phyloP scores from a whole-genome alignment of 225 moss, liverwort and hornwort genomes.

The Sphagnum tenellum region DNA sequence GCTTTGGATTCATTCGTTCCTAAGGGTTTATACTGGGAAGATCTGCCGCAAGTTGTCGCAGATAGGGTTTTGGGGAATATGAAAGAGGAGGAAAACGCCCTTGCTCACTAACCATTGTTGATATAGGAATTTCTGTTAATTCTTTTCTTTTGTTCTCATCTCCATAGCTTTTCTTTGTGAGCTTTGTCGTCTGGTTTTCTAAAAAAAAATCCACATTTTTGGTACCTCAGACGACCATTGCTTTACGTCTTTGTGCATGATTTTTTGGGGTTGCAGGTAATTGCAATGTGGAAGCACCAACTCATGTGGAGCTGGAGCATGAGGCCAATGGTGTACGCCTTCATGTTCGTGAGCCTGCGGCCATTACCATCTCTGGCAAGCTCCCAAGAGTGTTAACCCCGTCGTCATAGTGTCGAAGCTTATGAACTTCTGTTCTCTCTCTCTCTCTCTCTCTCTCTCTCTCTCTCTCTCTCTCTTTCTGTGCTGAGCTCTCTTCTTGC shows the following conservation, averaged over 20 bases:
- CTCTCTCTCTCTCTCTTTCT: not conserved
- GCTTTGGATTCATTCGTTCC: not conserved
- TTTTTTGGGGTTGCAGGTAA: constrained; percentile 17
- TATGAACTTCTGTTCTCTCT: too few species aligned
- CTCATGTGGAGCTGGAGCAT: constrained; percentile 24
- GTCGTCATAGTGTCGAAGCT: too few species aligned
- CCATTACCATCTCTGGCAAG: constrained; percentile 20
- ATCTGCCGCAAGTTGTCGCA: too few species aligned
- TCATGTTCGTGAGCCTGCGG: constrained; percentile 25
- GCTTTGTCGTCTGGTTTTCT: too few species aligned
- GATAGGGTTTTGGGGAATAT: too few species aligned
- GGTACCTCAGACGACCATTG: too few species aligned
- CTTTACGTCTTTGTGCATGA: not conserved
- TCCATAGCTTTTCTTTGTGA: not conserved
- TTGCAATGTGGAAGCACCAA: constrained; percentile 27
- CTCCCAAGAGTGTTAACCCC: not conserved
- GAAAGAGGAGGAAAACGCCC: too few species aligned
- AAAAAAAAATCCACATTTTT: too few species aligned
- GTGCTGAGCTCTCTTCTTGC: too few species aligned
- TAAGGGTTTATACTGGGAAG: too few species aligned
- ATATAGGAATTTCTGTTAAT: too few species aligned
- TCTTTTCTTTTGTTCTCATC: not conserved
- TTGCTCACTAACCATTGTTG: too few species aligned
- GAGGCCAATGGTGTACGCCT: constrained; percentile 12
- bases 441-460: not conserved